Conservation (phyloP, 192 early-diverging fungal genomes). For the Rhizophagus clarus region DNA sequence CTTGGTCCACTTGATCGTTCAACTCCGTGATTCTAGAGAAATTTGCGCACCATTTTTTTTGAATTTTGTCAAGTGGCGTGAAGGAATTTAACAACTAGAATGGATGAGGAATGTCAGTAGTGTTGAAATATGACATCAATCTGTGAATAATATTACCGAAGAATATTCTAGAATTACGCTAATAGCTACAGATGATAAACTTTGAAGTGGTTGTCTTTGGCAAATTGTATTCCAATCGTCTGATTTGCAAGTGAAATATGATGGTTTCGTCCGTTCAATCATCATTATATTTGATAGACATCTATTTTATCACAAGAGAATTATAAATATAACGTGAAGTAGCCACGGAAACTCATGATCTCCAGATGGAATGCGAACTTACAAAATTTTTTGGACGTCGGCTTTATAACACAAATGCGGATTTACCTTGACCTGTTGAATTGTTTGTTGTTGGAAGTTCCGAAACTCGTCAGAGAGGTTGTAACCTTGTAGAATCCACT, state of each 20-base stretch:
- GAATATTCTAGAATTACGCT: neutral
- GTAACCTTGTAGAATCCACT: neutral
- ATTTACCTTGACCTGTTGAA: neutral
- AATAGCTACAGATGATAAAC: neutral
- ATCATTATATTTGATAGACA: neutral
- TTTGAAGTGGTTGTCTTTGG: neutral
- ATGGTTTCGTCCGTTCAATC: neutral
- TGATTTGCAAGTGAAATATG: neutral
- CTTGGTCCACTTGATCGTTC: neutral
- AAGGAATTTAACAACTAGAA: slow-evolving; percentile 13
- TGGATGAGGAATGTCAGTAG: neutral
- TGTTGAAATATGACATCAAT: too few species aligned
- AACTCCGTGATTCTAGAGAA: neutral
- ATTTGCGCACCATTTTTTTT: neutral
- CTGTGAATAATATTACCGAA: too few species aligned
- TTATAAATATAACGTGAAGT: neutral
- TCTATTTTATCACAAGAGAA: neutral
- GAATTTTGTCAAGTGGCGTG: neutral
- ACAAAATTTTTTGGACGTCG: neutral
- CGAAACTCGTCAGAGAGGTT: neutral
- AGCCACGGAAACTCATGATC: neutral
- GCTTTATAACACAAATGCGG: neutral
- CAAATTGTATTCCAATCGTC: neutral
- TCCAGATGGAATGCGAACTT: neutral
- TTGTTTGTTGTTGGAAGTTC: neutral